phyloP scores from a whole-genome alignment of 345 rosid genomes.

The Acer saccharum region DNA sequence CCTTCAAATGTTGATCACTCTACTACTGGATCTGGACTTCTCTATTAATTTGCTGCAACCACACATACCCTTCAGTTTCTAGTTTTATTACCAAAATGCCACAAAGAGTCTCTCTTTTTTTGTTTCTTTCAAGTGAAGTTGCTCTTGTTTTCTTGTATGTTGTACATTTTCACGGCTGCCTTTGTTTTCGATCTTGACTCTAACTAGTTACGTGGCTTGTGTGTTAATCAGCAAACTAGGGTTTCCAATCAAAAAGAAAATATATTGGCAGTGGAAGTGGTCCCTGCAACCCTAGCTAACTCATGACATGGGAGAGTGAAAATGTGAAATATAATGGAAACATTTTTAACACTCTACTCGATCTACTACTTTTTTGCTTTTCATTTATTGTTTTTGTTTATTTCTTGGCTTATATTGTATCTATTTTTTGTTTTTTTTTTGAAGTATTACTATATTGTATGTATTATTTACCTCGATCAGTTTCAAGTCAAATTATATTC shows the following conservation, averaged over 20 bases:
- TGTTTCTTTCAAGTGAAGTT: not conserved
- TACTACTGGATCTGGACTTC: too few relatives aligned
- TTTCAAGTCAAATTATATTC: too few relatives aligned
- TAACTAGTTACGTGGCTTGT: not conserved
- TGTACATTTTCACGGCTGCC: not conserved
- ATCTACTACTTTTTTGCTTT: not conserved
- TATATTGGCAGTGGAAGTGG: not conserved
- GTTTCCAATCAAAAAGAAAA: not conserved
- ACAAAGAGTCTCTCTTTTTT: not conserved
- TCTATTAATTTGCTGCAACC: too few relatives aligned
- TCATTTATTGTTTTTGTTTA: not conserved
- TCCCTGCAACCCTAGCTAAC: not conserved
- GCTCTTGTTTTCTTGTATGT: not conserved
- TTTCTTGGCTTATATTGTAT: too few relatives aligned
- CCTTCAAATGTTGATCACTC: conserved; percentile 10
- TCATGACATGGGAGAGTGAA: not conserved
- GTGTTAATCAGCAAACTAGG: not conserved
- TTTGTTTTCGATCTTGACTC: not conserved
- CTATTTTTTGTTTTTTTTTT: too few relatives aligned
- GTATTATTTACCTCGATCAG: too few relatives aligned
- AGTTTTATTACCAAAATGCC: conserved; percentile 15
- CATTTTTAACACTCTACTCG: too few relatives aligned
- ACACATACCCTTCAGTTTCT: too few relatives aligned
- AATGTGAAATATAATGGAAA: not conserved
- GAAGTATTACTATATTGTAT: too few relatives aligned